These are phyloP conservation scores for Fusarium liriodendri DNA, from an alignment of 2,329 filamentous ascomycete species.

Conservation along the genomic window DNA sequence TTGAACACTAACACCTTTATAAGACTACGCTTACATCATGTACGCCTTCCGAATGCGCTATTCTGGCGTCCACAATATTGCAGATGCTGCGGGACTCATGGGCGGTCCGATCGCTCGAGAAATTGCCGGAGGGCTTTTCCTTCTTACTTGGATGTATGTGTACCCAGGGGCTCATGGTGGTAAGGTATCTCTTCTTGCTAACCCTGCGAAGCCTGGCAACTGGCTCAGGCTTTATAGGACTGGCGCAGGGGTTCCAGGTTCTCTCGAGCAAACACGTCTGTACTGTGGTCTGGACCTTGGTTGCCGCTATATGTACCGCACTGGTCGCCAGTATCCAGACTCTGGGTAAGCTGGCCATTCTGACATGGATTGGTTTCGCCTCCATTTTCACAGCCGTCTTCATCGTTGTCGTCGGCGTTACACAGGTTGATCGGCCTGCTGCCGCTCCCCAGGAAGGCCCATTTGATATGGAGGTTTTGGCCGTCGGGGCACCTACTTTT, in stretches of 20 bases:
- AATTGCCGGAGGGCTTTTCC: slow-evolving; percentile 34
- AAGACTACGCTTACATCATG: slow-evolving; percentile 44
- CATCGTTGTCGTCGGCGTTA: slow-evolving; percentile 44
- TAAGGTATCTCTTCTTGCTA: not conserved
- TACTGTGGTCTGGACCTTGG: slow-evolving; percentile 37
- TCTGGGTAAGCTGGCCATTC: slow-evolving; percentile 43
- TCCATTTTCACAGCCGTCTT: slow-evolving; percentile 44
- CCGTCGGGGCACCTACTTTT: slow-evolving; percentile 36
- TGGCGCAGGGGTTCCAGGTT: slow-evolving; percentile 38
- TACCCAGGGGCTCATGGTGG: not conserved
- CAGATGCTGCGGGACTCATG: slow-evolving; percentile 39
- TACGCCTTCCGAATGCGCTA: slow-evolving; percentile 41
- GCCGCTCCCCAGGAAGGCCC: slow-evolving; percentile 32
- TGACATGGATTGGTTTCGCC: slow-evolving; percentile 45
- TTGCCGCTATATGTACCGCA: slow-evolving; percentile 39
- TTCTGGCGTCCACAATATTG: slow-evolving; percentile 41
- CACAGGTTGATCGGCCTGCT: slow-evolving; percentile 29
- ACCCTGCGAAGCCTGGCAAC: slow-evolving; percentile 26
- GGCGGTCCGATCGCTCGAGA: slow-evolving; percentile 39
- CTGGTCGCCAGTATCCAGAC: slow-evolving; percentile 46
- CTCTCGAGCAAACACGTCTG: slow-evolving; percentile 34
- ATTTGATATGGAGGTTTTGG: slow-evolving; percentile 46
- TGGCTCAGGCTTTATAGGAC: slow-evolving; percentile 39
- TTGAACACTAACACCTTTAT: not conserved
- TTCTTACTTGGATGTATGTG: slow-evolving; percentile 41